These are phyloP conservation scores for Fusarium sarcochroum DNA, from an alignment of 2,329 filamentous ascomycete genomes.

Conservation along the genomic window DNA sequence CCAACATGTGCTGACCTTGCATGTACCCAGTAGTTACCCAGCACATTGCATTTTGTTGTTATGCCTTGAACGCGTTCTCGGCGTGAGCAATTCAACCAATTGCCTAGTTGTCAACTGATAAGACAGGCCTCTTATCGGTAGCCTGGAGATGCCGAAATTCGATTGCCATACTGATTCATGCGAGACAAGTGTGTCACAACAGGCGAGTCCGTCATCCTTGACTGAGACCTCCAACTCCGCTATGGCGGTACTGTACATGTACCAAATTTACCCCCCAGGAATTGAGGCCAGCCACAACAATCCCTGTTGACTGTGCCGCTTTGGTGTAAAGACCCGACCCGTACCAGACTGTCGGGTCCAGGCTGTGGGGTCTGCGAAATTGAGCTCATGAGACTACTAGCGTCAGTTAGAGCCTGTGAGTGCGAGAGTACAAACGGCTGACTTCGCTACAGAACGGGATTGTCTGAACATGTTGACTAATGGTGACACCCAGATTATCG, in stretches of 20 bases:
- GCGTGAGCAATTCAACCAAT: not conserved
- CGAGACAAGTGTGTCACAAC: conserved; percentile 14
- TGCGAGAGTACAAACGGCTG: not conserved
- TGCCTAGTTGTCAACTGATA: not conserved
- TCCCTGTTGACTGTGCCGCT: conserved; percentile 44
- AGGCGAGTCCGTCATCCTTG: conserved; percentile 18
- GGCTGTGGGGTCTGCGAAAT: conserved; percentile 44
- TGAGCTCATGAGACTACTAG: conserved; percentile 41
- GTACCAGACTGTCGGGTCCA: conserved; percentile 49
- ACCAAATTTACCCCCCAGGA: conserved; percentile 34
- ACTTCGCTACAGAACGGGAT: not conserved
- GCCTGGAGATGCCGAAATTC: conserved; percentile 25
- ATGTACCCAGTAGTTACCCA: not conserved
- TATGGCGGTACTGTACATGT: conserved; percentile 18
- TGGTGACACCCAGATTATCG: not conserved
- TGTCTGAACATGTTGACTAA: not conserved
- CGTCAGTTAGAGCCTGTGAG: conserved; percentile 35
- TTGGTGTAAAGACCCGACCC: conserved; percentile 41
- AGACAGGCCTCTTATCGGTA: not conserved
- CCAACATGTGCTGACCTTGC: not conserved
- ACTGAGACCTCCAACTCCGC: conserved; percentile 16
- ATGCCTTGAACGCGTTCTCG: not conserved
- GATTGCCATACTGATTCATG: conserved; percentile 33
- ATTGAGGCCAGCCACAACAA: conserved; percentile 45
- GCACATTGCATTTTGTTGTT: not conserved